Evolutionary conservation across 1,139 yeast genomes (phyloP), one percentile per base, ranked within the genome.

Genomic region (Saccharomyces hybrid): DNA sequence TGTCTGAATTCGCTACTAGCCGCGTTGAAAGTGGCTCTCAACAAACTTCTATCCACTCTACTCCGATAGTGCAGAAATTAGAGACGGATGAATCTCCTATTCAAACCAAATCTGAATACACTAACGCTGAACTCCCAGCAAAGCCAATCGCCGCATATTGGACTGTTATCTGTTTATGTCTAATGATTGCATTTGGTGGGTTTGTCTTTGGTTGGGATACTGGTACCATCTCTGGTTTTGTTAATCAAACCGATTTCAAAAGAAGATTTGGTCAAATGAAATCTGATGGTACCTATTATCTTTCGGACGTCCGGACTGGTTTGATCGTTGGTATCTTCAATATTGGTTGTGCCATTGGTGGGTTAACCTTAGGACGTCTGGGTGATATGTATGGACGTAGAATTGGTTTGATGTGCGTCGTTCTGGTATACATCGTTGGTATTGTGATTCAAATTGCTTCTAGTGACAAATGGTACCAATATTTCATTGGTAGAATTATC

Each of bases 201-300:
- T 76, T 82, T 63, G 80, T 83, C 59, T 84, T 78, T 65, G 89
- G 89, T 61, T 84, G 83, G 78, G 89, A 84, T 72, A 84, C 89
- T 31, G 89, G 89, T 73, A 82, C 88, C 63, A 84, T 84, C 68
- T 79, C 85, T 32, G 95, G 93, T 65, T 82, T 86, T 62, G 78
- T 85, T 67, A 83, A 83, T 66, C 83, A 84, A 88, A 70, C 78
- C 5, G 81, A 81, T 62, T 88, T 83, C 65, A 73, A 70, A 54
- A 64, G 65, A 38, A 74, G 79, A 59, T 78, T 78, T 66, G 81
- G 81, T 63, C 79, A 84, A 23, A 78, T 80, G 59, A 70, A 81
- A 54, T 27, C 61, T n/a, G 57, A 62, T 5, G 75, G 77, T 52
- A 67, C 57, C 13, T 60, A 64, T 50, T 71, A 73, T 60, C 70